Evolutionary conservation across 108 stramenopile species (phyloP).

Genomic region (Pseudonitzschia multistriata): DNA sequence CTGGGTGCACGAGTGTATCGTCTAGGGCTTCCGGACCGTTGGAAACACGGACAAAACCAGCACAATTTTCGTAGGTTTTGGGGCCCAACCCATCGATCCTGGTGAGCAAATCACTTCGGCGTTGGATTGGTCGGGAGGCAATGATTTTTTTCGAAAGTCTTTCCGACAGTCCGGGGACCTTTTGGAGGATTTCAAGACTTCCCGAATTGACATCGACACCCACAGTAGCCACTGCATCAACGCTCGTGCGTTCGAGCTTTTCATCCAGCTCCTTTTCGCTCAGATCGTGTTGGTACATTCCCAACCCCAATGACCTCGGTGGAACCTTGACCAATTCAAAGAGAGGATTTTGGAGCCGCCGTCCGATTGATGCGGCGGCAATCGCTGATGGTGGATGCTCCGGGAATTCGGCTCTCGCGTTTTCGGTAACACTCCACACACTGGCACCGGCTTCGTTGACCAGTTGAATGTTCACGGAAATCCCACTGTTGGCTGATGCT

Average conservation of each 20-base stretch:
- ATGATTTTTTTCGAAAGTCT: constrained; percentile 41
- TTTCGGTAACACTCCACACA: constrained; percentile 68
- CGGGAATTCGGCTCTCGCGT: constrained; percentile 58
- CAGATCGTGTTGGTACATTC: constrained; percentile 80
- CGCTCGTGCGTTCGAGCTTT: constrained; percentile 41
- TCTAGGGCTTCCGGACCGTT: constrained; percentile 56
- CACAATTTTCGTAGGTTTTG: constrained; percentile 65
- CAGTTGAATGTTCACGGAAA: constrained; percentile 45
- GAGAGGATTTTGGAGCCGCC: constrained; percentile 60
- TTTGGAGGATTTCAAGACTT: constrained; percentile 45
- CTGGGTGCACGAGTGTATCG: constrained; percentile 60
- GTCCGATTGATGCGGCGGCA: constrained; percentile 60
- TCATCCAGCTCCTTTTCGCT: constrained; percentile 51
- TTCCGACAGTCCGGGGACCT: constrained; percentile 50
- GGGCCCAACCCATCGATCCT: constrained; percentile 54
- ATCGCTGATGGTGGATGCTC: constrained; percentile 45
- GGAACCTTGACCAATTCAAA: constrained; percentile 68
- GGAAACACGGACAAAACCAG: constrained; percentile 48
- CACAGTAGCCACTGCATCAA: constrained; percentile 59
- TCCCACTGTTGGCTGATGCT: constrained; percentile 24
- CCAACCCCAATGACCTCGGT: constrained; percentile 55
- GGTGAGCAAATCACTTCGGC: constrained; percentile 46
- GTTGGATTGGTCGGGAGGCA: constrained; percentile 42
- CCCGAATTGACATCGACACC: constrained; percentile 60
- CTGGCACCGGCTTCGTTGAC: constrained; percentile 78